Base-by-base conservation (phyloP, 306 rosid species). In the Glycine tomentella region DNA sequence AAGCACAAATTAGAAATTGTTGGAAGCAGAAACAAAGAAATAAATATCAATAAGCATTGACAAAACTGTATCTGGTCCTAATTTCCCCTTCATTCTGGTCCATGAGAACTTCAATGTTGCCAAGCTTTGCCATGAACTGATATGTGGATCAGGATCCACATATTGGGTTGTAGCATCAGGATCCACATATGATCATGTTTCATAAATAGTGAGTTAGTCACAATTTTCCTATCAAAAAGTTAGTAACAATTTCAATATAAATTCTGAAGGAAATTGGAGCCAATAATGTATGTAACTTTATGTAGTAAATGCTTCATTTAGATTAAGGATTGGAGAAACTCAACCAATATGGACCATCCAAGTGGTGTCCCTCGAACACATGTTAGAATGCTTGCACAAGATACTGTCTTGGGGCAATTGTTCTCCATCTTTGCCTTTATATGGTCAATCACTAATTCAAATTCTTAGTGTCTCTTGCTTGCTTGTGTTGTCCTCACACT, bases 51-150 rank as follows among this genome's bases (percentile, higher is more conserved):
- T 74, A 83, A 78, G 85, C 79, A 75, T 94, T 91, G 63, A 89
- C 89, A 85, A 49, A 89, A 88, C 83, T 89, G 91, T 93, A 94
- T 2, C 90, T 87, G 74, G n/a, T 84, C 66, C 97, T 86, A 55
- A 92, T 88, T 81, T 94, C 87, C 46, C 97, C 97, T 75, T 89
- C 88, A 14, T 80, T 80, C 8, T 80, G 82, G 2, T 74, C 94
- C 0, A 84, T 87, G 55, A 91, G 94, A 81, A 86, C 92, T 51
- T 78, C 88, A 45, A 45, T 86, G 53, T 80, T 91, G 11, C 89
- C 97, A 58, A 94, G 88, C 45, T 42, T 42, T 42, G 45, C 45
- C 45, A 6, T 1, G 45, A 42, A 48, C 52, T 48, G 13, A 48
- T 94, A 92, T 1, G 91, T 81, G 13, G 86, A 55, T 25, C 31